Base-by-base conservation (phyloP, 192 early-diverging fungal species). In the Linnemannia hyalina region DNA sequence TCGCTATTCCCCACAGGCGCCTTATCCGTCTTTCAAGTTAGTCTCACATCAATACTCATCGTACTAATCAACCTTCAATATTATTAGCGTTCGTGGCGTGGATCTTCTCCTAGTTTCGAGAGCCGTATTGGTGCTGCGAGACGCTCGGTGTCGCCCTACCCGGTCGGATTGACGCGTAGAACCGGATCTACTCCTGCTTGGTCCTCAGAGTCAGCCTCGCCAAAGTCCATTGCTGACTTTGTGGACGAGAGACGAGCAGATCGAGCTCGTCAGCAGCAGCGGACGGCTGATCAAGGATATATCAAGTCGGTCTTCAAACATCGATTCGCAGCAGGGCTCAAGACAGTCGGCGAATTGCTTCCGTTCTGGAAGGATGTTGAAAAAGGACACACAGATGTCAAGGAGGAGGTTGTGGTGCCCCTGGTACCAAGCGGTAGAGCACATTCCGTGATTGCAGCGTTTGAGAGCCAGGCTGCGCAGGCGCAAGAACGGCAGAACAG, bases 311-410 rank as follows among this genome's bases (percentile, higher is more conserved):
- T 85, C 2, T 85, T 85, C 78, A 85, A 80, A 44, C 74, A 72
- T 52, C 73, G 74, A 44, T 23, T 85, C 23, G 83, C 78, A 13
- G 54, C 73, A 16, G 78, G 83, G 16, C 72, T 85, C 1, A 70
- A 60, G 46, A 85, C 74, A 10, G 83, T 85, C 10, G 68, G 83
- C 18, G 69, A 85, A 54, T 54, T 85, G 23, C 40, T 85, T 32
- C 78, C 78, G 7, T 85, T 80, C 54, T 85, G 83, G 83, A 85
- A 46, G 49, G 83, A 85, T 8, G 83, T 85, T 18, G 83, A 85
- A n/a, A 36, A 73, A 40, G 83, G 83, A 0, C 52, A 85, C 6
- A 47, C 70, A 22, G 68, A 73, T 36, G 68, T 74, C 69, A 80
- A 80, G 70, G 78, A 77, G n/a, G 78, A 85, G 47, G 74, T 80